Evolutionary conservation across 768 basidiomycete genomes (phyloP).

Genomic region (Auricularia sp.): DNA sequence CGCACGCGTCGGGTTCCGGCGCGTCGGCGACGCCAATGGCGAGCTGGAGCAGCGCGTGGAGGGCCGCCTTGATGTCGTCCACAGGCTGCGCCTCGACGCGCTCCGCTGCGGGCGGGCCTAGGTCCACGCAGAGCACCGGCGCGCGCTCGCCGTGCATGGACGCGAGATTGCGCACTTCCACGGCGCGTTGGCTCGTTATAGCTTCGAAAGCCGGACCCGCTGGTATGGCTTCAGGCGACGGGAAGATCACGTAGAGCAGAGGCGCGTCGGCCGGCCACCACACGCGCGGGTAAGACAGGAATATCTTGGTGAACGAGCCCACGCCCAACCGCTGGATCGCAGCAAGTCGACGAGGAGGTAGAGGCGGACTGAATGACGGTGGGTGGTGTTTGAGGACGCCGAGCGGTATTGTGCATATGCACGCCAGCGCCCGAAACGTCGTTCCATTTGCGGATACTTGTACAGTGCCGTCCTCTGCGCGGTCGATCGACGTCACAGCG

Average conservation of each 20-base stretch:
- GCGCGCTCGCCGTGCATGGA: slow-evolving; percentile 5
- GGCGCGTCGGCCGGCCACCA: slow-evolving; percentile 17
- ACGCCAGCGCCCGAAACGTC: background rate
- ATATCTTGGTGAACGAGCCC: slow-evolving; percentile 20
- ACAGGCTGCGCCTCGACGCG: slow-evolving; percentile 2
- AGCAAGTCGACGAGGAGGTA: slow-evolving; percentile 10
- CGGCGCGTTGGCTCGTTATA: slow-evolving; percentile 9
- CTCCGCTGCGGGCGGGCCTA: slow-evolving; percentile 11
- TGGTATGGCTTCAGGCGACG: background rate
- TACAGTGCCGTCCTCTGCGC: no score
- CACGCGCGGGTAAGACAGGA: slow-evolving; percentile 14
- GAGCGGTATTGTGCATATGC: slow-evolving; percentile 11
- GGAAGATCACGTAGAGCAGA: slow-evolving; percentile 1
- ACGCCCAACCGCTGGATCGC: slow-evolving; percentile 12
- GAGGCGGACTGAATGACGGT: slow-evolving; percentile 14
- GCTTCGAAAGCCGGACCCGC: background rate
- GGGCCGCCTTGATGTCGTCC: slow-evolving; percentile 5
- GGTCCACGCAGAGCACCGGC: slow-evolving; percentile 16
- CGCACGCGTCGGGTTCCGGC: slow-evolving; percentile 10
- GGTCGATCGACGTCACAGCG: no score
- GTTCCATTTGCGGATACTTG: background rate
- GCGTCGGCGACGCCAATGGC: slow-evolving; percentile 1
- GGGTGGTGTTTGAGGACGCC: slow-evolving; percentile 16
- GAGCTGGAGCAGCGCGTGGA: slow-evolving; percentile 11
- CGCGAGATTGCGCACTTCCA: slow-evolving; percentile 11